Base-by-base conservation (phyloP, 2,329 filamentous ascomycete species). In the Fusarium chaquense region DNA sequence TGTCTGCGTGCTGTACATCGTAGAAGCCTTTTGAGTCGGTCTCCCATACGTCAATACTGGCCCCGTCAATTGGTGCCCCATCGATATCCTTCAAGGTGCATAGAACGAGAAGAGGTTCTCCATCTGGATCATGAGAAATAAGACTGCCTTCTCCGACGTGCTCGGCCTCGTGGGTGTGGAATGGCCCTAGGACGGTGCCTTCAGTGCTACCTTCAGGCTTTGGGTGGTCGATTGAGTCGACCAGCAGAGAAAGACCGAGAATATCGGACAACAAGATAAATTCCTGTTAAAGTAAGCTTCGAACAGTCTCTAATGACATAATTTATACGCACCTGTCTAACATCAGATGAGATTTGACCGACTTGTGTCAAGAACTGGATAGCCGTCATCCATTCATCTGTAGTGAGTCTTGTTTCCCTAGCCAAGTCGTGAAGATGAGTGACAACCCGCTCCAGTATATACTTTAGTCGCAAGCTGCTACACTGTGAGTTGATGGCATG, bases 151-250 rank as follows among this genome's bases (percentile, higher is more conserved):
- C 80, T 3, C 78, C 63, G 8, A 85, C 79, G 3, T 76, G 60
- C 15, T 87, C 81, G 3, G 91, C 91, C 70, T 93, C 90, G 75
- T 92, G 89, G 0, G 90, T 92, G 80, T 94, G 91, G 81, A 93
- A 93, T n/a, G 91, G 92, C 0, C 92, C 91, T 0, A 94, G 84
- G n/a, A 94, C 90, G 1, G 91, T 92, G 63, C 91, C 90, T 79
- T 94, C 90, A 15, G 92, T 94, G 41, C 85, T 85, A 50, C 83
- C 78, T 3, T 85, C 72, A 0, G 90, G 91, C 78, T 93, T 93
- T 6, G 92, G 92, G 78, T 93, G 91, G 78, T 93, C 89, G 78
- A 94, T 93, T 58, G 86, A 85, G 80, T 94, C 91, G 67, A 94
- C 89, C 7, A 94, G 86, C 55, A 93, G 85, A 9, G 90, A 93